phyloP scores from a whole-genome alignment of 768 basidiomycete genomes.

The Lentinula edodes region DNA sequence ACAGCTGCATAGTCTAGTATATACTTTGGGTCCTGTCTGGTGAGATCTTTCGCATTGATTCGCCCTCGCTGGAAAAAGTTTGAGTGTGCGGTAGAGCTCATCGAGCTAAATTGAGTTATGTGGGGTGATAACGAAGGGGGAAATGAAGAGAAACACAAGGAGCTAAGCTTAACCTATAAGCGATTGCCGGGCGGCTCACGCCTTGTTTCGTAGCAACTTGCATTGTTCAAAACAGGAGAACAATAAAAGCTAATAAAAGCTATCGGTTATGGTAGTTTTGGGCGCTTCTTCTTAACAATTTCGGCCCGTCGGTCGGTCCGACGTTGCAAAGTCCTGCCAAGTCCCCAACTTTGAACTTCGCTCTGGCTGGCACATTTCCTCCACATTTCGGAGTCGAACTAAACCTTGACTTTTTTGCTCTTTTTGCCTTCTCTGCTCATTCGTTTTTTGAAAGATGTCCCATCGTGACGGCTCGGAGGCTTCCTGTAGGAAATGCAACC shows the following conservation, averaged over 20 bases:
- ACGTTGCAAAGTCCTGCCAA: too few species aligned
- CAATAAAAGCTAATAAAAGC: not conserved
- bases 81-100: not conserved
- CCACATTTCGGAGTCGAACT: too few species aligned
- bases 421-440: too few species aligned
- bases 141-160: not conserved
- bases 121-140: not conserved
- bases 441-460: too few species aligned
- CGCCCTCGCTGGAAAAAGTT: conserved; percentile 14
- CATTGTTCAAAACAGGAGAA: not conserved
- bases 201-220: not conserved
- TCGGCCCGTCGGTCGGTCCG: too few species aligned
- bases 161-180: not conserved
- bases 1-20: conserved; percentile 3
- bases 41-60: conserved; percentile 17
- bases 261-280: not conserved
- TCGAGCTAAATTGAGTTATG: not conserved
- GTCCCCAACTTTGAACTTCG: too few species aligned
- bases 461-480: too few species aligned
- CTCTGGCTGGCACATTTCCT: too few species aligned
- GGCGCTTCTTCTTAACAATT: not conserved
- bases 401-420: too few species aligned
- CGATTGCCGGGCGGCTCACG: not conserved
- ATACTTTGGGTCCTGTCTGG: not conserved
- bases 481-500: too few species aligned